Base-by-base conservation (phyloP, 2,329 filamentous ascomycete species). In the Colletotrichum trifolii region DNA sequence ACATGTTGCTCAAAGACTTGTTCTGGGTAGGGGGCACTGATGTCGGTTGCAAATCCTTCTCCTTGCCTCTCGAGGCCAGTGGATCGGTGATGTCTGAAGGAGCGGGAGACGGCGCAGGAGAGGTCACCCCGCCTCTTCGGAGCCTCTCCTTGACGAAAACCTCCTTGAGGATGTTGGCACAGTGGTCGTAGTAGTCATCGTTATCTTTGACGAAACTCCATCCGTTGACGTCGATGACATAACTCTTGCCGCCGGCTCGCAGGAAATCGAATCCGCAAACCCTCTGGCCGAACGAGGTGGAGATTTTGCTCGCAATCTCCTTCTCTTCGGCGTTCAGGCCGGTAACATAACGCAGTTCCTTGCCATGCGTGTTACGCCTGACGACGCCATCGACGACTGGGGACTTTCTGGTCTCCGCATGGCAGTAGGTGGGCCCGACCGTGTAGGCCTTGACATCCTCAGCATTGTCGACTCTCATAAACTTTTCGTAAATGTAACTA, bases 181-280 rank as follows among this genome's bases (percentile, higher is more conserved):
- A 96, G 73, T 93, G 93, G 73, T 98, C 92, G 76, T 99, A 99
- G 77, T 99, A 99, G 66, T 97, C 94, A 68, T 97, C 95, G 72
- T 99, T 99, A 76, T 99, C 96, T 77, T 99, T 99, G 76, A 99
- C 96, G 73, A 99, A 99, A 74, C 95, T 98, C 96, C 96, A 99
- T 11, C 96, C 96, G 76, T 99, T 99, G 71, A 99, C 96, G 73
- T 99, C 96, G 70, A 99, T 99, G 53, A 99, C 96, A 78, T 93
- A 99, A 75, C 95, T 98, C 76, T 93, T 93, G 13, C 94, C 93
- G 54, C 89, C 90, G 11, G 94, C 93, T 35, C 96, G 90, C 61
- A 99, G 83, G 66, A 99, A 84, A 75, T 99, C 96, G 73, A 99
- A 99, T 0, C 96, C 96, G 74, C 96, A 99, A 3, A 99, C 94